Evolutionary conservation across 305 asterid genomes (phyloP).

Genomic region (Petunia hybrid): DNA sequence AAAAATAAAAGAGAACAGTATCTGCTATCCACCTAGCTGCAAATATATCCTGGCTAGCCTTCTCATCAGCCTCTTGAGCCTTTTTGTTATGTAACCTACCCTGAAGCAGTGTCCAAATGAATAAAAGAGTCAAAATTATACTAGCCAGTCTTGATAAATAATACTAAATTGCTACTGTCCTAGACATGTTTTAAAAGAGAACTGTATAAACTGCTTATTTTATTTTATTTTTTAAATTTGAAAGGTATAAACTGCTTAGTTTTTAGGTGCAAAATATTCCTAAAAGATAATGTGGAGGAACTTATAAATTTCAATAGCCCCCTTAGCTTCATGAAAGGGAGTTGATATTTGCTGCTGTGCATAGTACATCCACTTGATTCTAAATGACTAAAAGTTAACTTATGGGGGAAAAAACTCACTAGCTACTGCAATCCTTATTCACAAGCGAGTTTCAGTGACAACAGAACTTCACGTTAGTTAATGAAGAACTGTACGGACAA

Average conservation of each 20-base stretch:
- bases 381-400: neutral
- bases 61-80: slow-evolving; percentile 90
- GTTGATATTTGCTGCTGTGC: neutral
- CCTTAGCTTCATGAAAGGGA: slow-evolving; percentile 10
- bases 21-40: slow-evolving; percentile 62
- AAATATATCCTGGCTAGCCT: slow-evolving; percentile 88
- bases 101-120: slow-evolving; percentile 44
- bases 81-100: slow-evolving; percentile 72
- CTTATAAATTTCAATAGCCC: neutral
- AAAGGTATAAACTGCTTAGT: neutral
- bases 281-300: neutral
- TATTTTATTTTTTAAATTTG: neutral
- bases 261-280: neutral
- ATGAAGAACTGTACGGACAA: neutral
- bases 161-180: neutral
- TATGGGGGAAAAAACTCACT: neutral
- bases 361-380: neutral
- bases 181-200: neutral
- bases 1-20: neutral
- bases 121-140: slow-evolving; percentile 31
- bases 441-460: neutral
- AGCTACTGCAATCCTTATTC: neutral
- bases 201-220: neutral
- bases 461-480: neutral
- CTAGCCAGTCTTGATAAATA: neutral